These are phyloP conservation scores for Mycena leptocephala DNA, from an alignment of 768 basidiomycete species.

Conservation along the genomic window DNA sequence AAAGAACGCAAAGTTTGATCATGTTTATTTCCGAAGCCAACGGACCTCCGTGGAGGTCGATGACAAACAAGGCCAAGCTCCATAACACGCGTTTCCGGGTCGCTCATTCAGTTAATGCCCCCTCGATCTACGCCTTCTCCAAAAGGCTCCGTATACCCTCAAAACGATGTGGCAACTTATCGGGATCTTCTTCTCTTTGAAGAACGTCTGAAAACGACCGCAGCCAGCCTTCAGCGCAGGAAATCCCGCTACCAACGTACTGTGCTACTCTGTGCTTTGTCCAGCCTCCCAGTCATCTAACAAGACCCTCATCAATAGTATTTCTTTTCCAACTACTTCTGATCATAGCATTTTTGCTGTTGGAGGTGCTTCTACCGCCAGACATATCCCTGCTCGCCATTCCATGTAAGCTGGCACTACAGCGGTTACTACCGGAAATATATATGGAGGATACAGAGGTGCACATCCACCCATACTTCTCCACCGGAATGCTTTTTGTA, in stretches of 20 bases:
- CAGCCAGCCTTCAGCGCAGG: constrained; percentile 82
- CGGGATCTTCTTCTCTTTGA: constrained; percentile 94
- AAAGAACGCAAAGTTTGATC: background rate
- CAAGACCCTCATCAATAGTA: constrained; percentile 59
- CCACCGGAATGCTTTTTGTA: constrained; percentile 88
- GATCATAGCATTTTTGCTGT: constrained; percentile 79
- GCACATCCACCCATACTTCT: constrained; percentile 80
- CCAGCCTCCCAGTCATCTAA: background rate
- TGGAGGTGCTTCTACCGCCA: constrained; percentile 80
- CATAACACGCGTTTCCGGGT: background rate
- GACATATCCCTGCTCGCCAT: constrained; percentile 77
- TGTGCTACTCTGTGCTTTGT: constrained; percentile 43
- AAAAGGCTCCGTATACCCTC: constrained; percentile 61
- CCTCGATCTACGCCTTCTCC: constrained; percentile 49
- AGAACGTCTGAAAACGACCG: constrained; percentile 96
- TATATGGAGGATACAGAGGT: constrained; percentile 61
- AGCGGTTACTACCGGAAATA: constrained; percentile 66
- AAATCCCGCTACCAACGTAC: constrained; percentile 89
- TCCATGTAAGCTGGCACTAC: constrained; percentile 71
- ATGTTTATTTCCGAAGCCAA: background rate
- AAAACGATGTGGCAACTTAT: constrained; percentile 86
- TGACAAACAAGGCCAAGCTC: too few relatives aligned
- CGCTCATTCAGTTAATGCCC: constrained; percentile 7
- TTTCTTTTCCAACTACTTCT: constrained; percentile 81
- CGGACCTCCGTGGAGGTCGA: too few relatives aligned